Evolutionary conservation across 2,329 filamentous ascomycete genomes (phyloP).

Genomic region (Emmonsiellopsis sp.): DNA sequence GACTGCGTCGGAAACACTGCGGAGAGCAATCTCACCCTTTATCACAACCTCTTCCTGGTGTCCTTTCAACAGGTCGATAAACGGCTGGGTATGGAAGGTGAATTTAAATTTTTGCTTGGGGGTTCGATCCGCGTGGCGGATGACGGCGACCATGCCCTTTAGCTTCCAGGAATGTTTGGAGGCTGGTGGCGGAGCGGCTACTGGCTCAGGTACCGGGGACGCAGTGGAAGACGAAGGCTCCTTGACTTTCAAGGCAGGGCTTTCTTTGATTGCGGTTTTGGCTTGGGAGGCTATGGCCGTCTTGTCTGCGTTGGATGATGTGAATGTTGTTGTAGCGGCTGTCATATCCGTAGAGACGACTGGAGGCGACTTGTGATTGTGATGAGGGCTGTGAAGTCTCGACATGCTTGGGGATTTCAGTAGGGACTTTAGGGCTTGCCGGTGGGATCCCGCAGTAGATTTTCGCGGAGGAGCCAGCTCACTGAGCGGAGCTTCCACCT

Average conservation of each 20-base stretch:
- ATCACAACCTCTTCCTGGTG: slow-evolving; percentile 94
- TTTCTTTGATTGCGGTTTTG: slow-evolving; percentile 7
- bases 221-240: slow-evolving; percentile 2
- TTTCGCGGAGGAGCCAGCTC: slow-evolving; percentile 28
- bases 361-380: slow-evolving; percentile 31
- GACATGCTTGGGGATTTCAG: slow-evolving; percentile 58
- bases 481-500: slow-evolving; percentile 25
- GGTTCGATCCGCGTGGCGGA: slow-evolving; percentile 91
- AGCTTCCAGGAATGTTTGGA: slow-evolving; percentile 94
- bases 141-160: slow-evolving; percentile 93
- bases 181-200: slow-evolving; percentile 48
- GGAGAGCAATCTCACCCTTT: slow-evolving; percentile 79
- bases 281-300: not conserved
- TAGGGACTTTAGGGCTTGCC: slow-evolving; percentile 46
- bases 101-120: slow-evolving; percentile 99
- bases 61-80: slow-evolving; percentile 86
- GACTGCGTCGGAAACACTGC: slow-evolving; percentile 82
- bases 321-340: slow-evolving; percentile 4
- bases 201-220: slow-evolving; percentile 13
- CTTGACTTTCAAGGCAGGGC: slow-evolving; percentile 27
- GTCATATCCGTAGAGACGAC: slow-evolving; percentile 36
- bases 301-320: not conserved
- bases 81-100: slow-evolving; percentile 93
- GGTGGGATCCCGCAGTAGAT: slow-evolving; percentile 33
- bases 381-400: slow-evolving; percentile 43